Percentiles rank a stretch among this genome's conserved stretches.
phyloP scores from a whole-genome alignment of 2,329 filamentous ascomycete genomes.

The Plectosphaerella sp. region DNA sequence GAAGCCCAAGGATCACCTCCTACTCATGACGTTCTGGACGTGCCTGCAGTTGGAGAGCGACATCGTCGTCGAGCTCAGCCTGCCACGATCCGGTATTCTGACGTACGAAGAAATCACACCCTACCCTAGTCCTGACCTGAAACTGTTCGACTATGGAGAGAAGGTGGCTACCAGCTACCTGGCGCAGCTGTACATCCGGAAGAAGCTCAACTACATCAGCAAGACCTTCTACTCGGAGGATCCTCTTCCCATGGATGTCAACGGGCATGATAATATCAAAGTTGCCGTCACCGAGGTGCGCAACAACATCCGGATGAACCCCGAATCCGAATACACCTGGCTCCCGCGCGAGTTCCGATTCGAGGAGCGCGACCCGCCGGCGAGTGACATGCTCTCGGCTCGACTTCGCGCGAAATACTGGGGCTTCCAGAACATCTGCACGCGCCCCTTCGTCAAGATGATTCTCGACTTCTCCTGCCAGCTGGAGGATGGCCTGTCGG shows the following conservation, averaged over 20 bases:
- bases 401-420: constrained; percentile 91
- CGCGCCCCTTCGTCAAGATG: constrained; percentile 66
- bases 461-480: constrained; percentile 46
- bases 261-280: not conserved
- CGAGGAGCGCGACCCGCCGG: constrained; percentile 64
- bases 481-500: constrained; percentile 24
- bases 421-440: constrained; percentile 85
- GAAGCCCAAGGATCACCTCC: constrained; percentile 54
- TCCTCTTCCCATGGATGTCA: not conserved
- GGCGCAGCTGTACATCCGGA: constrained; percentile 60
- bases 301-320: constrained; percentile 2
- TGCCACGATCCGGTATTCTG: constrained; percentile 58
- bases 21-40: constrained; percentile 83
- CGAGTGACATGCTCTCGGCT: constrained; percentile 73
- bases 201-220: constrained; percentile 61
- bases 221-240: constrained; percentile 39
- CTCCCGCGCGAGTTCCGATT: constrained; percentile 50
- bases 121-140: constrained; percentile 49
- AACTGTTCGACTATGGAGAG: constrained; percentile 36
- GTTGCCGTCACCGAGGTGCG: not conserved
- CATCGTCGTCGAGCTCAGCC: constrained; percentile 78
- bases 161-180: constrained; percentile 55
- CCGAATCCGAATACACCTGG: constrained; percentile 30
- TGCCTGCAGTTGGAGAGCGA: constrained; percentile 93
- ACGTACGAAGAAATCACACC: constrained; percentile 61